Base-by-base conservation (phyloP, 1,139 yeast genomes). In the Geotrichum candidum region DNA sequence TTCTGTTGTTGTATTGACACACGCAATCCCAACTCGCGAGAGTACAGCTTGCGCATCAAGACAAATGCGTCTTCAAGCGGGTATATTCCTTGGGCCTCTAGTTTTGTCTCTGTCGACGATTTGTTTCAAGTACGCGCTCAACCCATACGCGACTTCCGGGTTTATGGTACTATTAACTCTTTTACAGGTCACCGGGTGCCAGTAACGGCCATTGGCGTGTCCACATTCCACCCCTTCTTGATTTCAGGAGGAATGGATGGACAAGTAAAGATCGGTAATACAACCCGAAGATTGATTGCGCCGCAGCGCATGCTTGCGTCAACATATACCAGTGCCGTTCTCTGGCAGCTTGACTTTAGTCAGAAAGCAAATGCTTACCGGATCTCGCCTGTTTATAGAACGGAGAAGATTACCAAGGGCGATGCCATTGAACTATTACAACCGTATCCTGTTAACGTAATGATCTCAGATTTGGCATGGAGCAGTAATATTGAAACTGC, bases 191-290 rank as follows among this genome's bases (percentile, higher is more conserved):
- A 78, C 57, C 76, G 72, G 27, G 79, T 77, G 0, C 73, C 79
- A 0, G 71, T 78, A 1, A 74, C 77, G 18, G 68, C 81, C 0
- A 61, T 80, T 0, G 79, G 79, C 0, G 66, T 77, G 0, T 80
- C 85, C 0, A 64, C 68, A 3, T 63, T 75, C 7, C 96, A 88
- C 68, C 95, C 96, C 1, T 76, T 87, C 63, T 70, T 82, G 7
- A 70, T 88, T 2, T 74, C 82, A 4, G 91, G 91, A 1, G 83
- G 85, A 3, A 75, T 87, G 1, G 86, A 84, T 66, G 96, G 96
- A 0, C 80, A 74, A 1, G 65, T 83, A 1, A 73, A 74, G 55
- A 69, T 81, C 2, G 76, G 77, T 25, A 82, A 82, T 65, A 61
- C 77, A 2, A 70, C 76, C 1, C 74, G 84, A 64, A 73, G 82